These are phyloP conservation scores for Trametes hirsuta DNA, from an alignment of 1,284 basidiomycete genomes.

Conservation along the genomic window DNA sequence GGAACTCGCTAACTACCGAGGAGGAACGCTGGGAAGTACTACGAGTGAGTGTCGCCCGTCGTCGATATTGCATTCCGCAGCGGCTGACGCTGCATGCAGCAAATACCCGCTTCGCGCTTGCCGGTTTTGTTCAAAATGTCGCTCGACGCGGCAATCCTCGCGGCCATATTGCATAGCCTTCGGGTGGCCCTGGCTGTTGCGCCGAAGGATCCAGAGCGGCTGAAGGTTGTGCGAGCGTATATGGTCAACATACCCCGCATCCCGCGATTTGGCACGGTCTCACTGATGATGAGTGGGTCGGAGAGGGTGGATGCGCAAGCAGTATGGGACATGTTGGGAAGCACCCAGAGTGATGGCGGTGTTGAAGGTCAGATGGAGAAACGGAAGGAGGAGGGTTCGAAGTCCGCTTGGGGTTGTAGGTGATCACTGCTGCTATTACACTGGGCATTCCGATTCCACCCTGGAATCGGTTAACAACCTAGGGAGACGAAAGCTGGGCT, in stretches of 20 bases:
- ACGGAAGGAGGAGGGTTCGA: slow-evolving; percentile 22
- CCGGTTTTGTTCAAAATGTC: slow-evolving; percentile 66
- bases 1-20: slow-evolving; percentile 45
- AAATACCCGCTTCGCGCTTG: slow-evolving; percentile 54
- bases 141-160: slow-evolving; percentile 63
- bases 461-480: no score
- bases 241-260: slow-evolving; percentile 55
- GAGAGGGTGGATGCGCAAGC: slow-evolving; percentile 46
- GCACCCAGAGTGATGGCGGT: slow-evolving; percentile 15
- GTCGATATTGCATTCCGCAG: not conserved
- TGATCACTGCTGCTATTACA: not conserved
- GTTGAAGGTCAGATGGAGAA: slow-evolving; percentile 24
- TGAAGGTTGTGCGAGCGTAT: slow-evolving; percentile 46
- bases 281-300: slow-evolving; percentile 58
- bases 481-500: no score
- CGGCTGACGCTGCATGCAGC: slow-evolving; percentile 36
- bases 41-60: slow-evolving; percentile 41
- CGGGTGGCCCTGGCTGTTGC: slow-evolving; percentile 36
- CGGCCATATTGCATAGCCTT: slow-evolving; percentile 57
- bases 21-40: slow-evolving; percentile 56
- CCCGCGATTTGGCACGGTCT: slow-evolving; percentile 62
- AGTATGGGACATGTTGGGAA: slow-evolving; percentile 29
- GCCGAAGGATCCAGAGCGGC: slow-evolving; percentile 19
- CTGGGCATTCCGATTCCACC: no score
- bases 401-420: slow-evolving; percentile 23